Evolutionary conservation across 306 rosid genomes (phyloP), one percentile per base, ranked within the genome.

Genomic region (Pyrus bretschneideri): DNA sequence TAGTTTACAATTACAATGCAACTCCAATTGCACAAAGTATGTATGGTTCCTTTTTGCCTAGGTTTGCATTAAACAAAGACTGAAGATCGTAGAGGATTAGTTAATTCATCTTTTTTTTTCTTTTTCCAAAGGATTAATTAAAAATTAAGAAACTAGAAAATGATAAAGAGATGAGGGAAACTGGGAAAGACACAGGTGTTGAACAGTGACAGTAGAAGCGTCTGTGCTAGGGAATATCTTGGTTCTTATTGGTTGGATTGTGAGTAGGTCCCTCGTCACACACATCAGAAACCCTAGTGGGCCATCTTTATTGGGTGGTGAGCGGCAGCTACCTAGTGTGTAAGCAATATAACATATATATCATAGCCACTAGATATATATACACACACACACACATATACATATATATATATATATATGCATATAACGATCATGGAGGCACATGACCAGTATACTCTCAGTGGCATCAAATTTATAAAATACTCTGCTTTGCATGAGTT

Each of bases 221-320:
- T 78, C 81, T 80, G 82, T n/a, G 61, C 61, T 14, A 60, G 81
- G 81, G 89, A 80, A 82, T 85, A 83, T 78, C 71, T 65, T 77
- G 70, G 67, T 80, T 86, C 80, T 80, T 23, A 89, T 86, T 85
- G 86, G 84, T 82, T 84, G 69, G 88, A 62, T 79, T 83, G 91
- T 82, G 90, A 71, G 85, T 85, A 83, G 93, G 92, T 44, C 87
- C 87, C 82, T 13, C 21, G 82, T 81, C 80, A 70, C 76, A 77
- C 82, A 54, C 59, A 71, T n/a, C 13, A 30, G 69, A 30, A n/a
- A 38, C 44, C 23, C 44, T 30, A 64, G 79, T 85, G 90, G 89
- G 81, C 81, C 85, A 81, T 77, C 81, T 87, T 83, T 88, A 72
- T 85, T 87, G 88, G 86, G 51, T 84, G 78, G 84, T 89, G 93